Conservation (phyloP, 1,139 yeast genomes). For the Suhomyces yuchorum region DNA sequence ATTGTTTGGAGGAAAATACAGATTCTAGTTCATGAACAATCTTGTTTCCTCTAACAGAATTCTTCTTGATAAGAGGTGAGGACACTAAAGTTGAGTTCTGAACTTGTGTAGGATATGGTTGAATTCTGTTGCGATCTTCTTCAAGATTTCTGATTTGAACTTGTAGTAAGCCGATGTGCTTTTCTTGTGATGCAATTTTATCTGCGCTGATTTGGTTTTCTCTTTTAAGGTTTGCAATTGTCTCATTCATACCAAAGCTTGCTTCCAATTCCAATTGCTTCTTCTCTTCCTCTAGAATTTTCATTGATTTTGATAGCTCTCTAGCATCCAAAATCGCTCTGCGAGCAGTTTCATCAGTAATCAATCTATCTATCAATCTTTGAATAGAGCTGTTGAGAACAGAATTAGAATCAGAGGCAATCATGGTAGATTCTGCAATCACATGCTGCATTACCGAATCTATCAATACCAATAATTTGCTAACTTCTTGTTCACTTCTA, state of each 20-base stretch:
- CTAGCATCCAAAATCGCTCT: conserved; percentile 36
- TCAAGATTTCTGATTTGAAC: conserved; percentile 24
- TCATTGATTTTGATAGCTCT: conserved; percentile 26
- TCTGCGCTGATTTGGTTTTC: conserved; percentile 23
- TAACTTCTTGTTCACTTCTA: conserved; percentile 23
- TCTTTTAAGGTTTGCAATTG: conserved; percentile 22
- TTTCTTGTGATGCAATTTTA: conserved; percentile 32
- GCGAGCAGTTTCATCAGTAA: conserved; percentile 38
- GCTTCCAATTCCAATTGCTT: conserved; percentile 26
- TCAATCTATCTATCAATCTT: conserved; percentile 36
- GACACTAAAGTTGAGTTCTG: background rate
- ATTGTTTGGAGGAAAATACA: conserved; percentile 17
- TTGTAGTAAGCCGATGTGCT: conserved; percentile 30
- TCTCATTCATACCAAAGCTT: conserved; percentile 24
- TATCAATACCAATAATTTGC: conserved; percentile 29
- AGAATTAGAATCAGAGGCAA: conserved; percentile 29
- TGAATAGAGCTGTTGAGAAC: conserved; percentile 37
- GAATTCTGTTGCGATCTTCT: conserved; percentile 18
- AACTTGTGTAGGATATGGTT: background rate
- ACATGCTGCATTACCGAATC: conserved; percentile 38
- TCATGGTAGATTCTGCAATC: conserved; percentile 27
- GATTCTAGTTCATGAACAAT: conserved; percentile 24
- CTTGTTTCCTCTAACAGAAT: conserved; percentile 7
- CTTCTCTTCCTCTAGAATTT: conserved; percentile 29
- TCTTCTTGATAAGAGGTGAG: conserved; percentile 1